Conservation (phyloP, 2,329 filamentous ascomycete species). For the Penicillium expansum region DNA sequence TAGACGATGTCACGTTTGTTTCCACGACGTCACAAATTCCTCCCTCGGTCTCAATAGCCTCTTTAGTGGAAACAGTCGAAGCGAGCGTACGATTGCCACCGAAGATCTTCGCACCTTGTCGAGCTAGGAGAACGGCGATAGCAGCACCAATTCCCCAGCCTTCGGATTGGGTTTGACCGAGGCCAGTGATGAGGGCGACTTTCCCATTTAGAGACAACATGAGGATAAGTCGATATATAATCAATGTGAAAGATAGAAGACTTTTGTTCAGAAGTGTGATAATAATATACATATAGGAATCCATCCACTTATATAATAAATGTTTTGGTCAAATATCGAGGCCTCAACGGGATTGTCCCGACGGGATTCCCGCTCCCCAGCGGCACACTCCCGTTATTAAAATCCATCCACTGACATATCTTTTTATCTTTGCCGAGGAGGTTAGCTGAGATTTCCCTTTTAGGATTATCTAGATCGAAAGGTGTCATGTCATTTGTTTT, state of each 20-base stretch:
- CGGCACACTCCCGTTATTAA: background rate
- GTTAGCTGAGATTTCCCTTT: no score
- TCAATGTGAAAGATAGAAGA: background rate
- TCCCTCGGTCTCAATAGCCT: conserved; percentile 37
- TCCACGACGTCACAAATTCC: conserved; percentile 43
- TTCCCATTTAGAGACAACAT: conserved; percentile 14
- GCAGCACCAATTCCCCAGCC: conserved; percentile 54
- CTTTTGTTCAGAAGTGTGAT: no score
- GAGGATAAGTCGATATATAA: background rate
- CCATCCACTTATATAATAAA: background rate
- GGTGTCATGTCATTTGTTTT: no score
- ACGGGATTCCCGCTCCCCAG: background rate
- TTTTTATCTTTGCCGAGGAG: no score
- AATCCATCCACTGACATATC: background rate
- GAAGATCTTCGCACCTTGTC: no score
- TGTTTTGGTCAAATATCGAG: background rate
- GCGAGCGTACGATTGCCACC: no score
- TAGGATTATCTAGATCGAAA: no score
- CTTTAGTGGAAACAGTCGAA: no score
- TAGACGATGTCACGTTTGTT: conserved; percentile 53
- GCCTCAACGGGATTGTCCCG: background rate
- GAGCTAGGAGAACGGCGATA: conserved; percentile 49
- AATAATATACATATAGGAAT: background rate
- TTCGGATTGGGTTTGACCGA: conserved; percentile 38
- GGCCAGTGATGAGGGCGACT: conserved; percentile 26